phyloP scores from a whole-genome alignment of 2,329 filamentous ascomycete genomes.

The Didymellaceae sp. region DNA sequence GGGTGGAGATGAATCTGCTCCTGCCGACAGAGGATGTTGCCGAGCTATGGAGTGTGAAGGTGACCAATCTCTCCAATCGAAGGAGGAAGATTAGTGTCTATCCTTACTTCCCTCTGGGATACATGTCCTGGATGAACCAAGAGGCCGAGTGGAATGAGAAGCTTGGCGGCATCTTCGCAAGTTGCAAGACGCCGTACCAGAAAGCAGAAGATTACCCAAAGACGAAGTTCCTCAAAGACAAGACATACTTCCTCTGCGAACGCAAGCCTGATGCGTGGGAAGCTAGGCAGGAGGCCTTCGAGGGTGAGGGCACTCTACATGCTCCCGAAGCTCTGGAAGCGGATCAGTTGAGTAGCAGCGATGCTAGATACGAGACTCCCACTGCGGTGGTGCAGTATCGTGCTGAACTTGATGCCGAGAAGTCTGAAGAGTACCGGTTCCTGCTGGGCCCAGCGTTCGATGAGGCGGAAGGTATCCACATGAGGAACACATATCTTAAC shows the following conservation, averaged over 20 bases:
- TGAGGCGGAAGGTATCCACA: slow-evolving; percentile 56
- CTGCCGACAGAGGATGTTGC: slow-evolving; percentile 62
- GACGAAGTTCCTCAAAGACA: slow-evolving; percentile 64
- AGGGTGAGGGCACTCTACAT: slow-evolving; percentile 63
- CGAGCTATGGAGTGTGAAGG: slow-evolving; percentile 62
- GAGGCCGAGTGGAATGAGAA: slow-evolving; percentile 60
- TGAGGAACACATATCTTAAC: slow-evolving; percentile 59
- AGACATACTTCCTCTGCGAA: slow-evolving; percentile 64
- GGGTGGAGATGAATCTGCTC: slow-evolving; percentile 59
- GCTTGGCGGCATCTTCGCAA: slow-evolving; percentile 59
- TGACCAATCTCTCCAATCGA: slow-evolving; percentile 57
- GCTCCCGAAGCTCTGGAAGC: slow-evolving; percentile 55
- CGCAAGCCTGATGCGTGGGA: slow-evolving; percentile 61
- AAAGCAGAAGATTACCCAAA: slow-evolving; percentile 64
- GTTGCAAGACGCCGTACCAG: slow-evolving; percentile 63
- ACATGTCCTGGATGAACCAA: slow-evolving; percentile 69
- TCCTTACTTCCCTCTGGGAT: slow-evolving; percentile 65
- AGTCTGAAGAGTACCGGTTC: slow-evolving; percentile 59
- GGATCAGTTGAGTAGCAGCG: slow-evolving; percentile 52
- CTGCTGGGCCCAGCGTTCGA: slow-evolving; percentile 63
- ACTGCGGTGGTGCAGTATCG: slow-evolving; percentile 62
- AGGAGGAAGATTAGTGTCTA: slow-evolving; percentile 60
- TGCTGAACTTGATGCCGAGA: slow-evolving; percentile 48
- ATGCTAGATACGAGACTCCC: slow-evolving; percentile 64
- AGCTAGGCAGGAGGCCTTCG: slow-evolving; percentile 59